Evolutionary conservation across 2,329 filamentous ascomycete species (phyloP), one percentile per base, ranked within the genome.

Genomic region (Trichophyton mentagrophytes): DNA sequence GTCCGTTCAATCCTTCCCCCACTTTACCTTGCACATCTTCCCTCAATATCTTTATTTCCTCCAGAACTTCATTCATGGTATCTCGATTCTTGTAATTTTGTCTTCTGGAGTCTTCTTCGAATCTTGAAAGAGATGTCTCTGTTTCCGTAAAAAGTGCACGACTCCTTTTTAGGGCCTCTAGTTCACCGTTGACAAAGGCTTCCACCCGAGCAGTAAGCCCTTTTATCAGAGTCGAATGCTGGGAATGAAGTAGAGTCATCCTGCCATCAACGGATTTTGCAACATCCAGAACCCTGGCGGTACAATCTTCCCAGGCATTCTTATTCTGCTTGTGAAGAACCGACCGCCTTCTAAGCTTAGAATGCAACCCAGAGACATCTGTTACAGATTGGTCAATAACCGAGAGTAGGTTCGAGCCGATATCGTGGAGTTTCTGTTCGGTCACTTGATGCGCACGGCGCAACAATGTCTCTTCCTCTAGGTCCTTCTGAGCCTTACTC

Each of bases 11-110:
- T 7, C 91, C 92, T 69, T 90, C 85, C 1, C 89, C 89, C 56
- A 97, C 89, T 64, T 87, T 87, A 57, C 82, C 79, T 77, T 96
- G 96, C 58, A 97, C 89, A 59, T 89, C 86, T 71, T 96, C 88
- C 22, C 92, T 84, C 25, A 97, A 80, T n/a, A 83, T 84, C 70
- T 91, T 91, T 71, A 97, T 96, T 70, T 95, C 92, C 68, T 93
- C 89, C 8, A 99, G 79, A 1, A 96, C 86, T n/a, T 83, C 79
- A 67, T 96, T 91, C 88, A 96, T 90, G 61, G 91, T 87, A 56
- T 91, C 85, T 68, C 87, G 89, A 2, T 90, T 87, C 64, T 67
- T 66, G 3, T 67, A 67, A 1, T 71, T 74, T 61, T 76, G 73
- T 17, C 61, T 64, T 60, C 87, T 80, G 15, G 95, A 80, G 66